phyloP scores from a whole-genome alignment of 805 yeast genomes.

The Yarrowia deformans region DNA sequence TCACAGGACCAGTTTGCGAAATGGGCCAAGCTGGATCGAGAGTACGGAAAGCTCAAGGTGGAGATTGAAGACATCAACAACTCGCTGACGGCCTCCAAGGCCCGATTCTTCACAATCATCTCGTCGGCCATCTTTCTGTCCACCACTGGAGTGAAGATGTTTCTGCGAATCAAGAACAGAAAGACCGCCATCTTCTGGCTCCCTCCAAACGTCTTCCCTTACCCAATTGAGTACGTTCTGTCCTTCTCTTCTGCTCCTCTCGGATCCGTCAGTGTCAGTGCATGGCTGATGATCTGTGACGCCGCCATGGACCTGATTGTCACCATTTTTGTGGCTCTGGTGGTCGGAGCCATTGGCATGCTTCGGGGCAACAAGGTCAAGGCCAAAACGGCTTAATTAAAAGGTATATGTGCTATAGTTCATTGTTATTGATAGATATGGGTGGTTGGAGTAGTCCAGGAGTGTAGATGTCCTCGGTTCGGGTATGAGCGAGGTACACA shows the following conservation, averaged over 20 bases:
- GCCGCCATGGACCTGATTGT: slow-evolving; percentile 44
- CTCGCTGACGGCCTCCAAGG: slow-evolving; percentile 48
- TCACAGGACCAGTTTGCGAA: slow-evolving; percentile 95
- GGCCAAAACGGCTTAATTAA: slow-evolving; percentile 4
- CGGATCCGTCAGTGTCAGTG: slow-evolving; percentile 67
- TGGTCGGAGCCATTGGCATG: slow-evolving; percentile 10
- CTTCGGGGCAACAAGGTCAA: slow-evolving; percentile 29
- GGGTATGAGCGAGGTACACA: too few relatives aligned
- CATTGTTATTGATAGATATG: slow-evolving; percentile 6
- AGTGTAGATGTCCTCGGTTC: too few relatives aligned
- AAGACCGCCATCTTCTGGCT: slow-evolving; percentile 64
- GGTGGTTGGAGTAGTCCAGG: background rate
- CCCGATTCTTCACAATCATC: slow-evolving; percentile 51
- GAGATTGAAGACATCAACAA: slow-evolving; percentile 57
- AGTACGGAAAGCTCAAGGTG: slow-evolving; percentile 61
- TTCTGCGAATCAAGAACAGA: slow-evolving; percentile 61
- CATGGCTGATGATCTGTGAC: slow-evolving; percentile 58
- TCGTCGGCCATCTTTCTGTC: slow-evolving; percentile 51
- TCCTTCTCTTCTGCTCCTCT: slow-evolving; percentile 69
- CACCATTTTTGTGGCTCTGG: slow-evolving; percentile 17
- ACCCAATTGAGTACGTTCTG: slow-evolving; percentile 60
- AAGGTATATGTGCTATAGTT: background rate
- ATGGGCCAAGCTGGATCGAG: slow-evolving; percentile 92
- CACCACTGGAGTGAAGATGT: slow-evolving; percentile 55
- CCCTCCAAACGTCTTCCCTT: slow-evolving; percentile 65